phyloP scores from a whole-genome alignment of 441 rosid species.

The Flueggea neowawraea region DNA sequence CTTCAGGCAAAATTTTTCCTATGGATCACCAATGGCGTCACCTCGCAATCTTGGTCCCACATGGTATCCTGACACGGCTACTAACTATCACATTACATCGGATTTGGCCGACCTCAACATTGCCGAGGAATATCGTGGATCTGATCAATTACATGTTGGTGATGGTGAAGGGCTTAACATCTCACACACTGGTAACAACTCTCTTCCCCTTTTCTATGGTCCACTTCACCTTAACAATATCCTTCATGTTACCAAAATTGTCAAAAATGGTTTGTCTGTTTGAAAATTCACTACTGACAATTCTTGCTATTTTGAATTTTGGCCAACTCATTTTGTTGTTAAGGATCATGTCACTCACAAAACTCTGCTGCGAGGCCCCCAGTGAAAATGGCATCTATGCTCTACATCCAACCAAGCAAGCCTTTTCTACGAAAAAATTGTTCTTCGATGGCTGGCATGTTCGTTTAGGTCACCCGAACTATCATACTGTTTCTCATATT shows the following conservation, averaged over 20 bases:
- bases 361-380: neutral
- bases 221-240: neutral
- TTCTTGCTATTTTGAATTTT: conserved; percentile 3
- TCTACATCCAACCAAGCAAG: neutral
- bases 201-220: neutral
- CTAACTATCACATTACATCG: neutral
- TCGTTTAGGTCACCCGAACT: too few species aligned
- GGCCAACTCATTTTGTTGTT: neutral
- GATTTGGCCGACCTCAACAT: neutral
- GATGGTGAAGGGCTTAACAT: neutral
- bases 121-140: neutral
- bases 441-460: neutral
- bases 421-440: neutral
- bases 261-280: neutral
- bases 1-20: too few species aligned
- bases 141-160: neutral
- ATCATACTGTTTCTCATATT: too few species aligned
- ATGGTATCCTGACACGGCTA: neutral
- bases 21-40: too few species aligned
- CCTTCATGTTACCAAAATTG: neutral
- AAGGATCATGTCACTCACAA: neutral
- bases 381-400: neutral
- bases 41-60: too few species aligned
- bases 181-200: neutral
- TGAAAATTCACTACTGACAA: neutral